Percentiles rank a stretch among this genome's conserved stretches.
Evolutionary conservation across 2,329 filamentous ascomycete species (phyloP).

Genomic region (Claviceps fusiformis): DNA sequence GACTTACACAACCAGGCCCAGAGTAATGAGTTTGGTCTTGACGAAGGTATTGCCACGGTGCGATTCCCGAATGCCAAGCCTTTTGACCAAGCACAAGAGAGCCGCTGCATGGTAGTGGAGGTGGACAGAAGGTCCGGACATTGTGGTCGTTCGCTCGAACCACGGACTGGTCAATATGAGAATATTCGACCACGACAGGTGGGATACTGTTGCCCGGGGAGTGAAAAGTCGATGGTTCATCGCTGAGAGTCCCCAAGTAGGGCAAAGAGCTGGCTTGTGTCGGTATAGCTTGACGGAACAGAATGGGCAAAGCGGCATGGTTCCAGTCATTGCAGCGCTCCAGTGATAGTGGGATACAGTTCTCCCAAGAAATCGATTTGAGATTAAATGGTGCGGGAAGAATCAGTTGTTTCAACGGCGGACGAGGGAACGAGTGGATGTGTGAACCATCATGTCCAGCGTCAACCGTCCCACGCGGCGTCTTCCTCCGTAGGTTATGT

Average conservation of each 20-base stretch:
- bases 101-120: constrained; percentile 18
- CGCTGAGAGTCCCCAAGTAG: not conserved
- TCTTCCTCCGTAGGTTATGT: constrained; percentile 70
- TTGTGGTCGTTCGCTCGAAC: constrained; percentile 24
- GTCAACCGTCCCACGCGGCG: constrained; percentile 83
- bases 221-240: not conserved
- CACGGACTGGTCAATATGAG: constrained; percentile 17
- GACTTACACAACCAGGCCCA: not conserved
- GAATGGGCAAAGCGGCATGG: constrained; percentile 4
- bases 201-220: not conserved
- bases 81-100: constrained; percentile 18
- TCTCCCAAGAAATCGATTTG: constrained; percentile 8
- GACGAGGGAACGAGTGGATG: constrained; percentile 57
- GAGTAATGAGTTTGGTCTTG: not conserved
- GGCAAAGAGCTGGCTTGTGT: not conserved
- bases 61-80: constrained; percentile 8
- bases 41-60: constrained; percentile 6
- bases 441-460: constrained; percentile 82
- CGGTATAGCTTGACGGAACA: not conserved
- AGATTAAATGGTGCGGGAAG: constrained; percentile 38
- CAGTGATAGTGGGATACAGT: constrained; percentile 5
- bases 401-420: constrained; percentile 71
- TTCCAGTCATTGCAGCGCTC: constrained; percentile 2
- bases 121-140: constrained; percentile 24
- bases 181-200: constrained; percentile 8